Conservation (phyloP, 2,329 filamentous ascomycete genomes). For the Westerdykella aurantiaca region DNA sequence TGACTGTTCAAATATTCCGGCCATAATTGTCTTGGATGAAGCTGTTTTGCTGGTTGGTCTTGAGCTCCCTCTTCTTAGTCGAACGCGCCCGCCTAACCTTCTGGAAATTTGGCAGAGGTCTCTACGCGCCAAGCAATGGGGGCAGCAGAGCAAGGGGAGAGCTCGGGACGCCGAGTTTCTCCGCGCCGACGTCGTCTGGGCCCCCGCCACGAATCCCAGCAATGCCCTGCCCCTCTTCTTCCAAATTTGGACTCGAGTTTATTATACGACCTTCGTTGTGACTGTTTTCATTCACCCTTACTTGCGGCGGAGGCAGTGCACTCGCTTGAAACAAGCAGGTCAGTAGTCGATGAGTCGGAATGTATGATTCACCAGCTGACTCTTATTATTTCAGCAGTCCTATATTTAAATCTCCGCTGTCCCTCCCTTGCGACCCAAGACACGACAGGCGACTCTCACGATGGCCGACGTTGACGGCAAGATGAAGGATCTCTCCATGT, state of each 20-base stretch:
- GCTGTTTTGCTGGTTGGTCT: conserved; percentile 24
- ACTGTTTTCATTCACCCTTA: background rate
- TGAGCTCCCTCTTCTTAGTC: conserved; percentile 16
- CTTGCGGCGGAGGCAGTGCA: background rate
- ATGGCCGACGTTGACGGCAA: conserved; percentile 38
- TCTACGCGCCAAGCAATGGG: conserved; percentile 12
- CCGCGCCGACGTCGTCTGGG: background rate
- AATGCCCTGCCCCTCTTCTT: conserved; percentile 2
- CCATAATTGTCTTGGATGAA: conserved; percentile 54
- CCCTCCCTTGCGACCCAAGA: too few relatives aligned
- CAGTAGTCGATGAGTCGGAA: too few relatives aligned
- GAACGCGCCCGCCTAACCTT: conserved; percentile 11
- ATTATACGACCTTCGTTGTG: background rate
- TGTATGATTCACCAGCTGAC: too few relatives aligned
- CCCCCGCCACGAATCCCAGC: too few relatives aligned
- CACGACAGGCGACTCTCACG: conserved; percentile 1
- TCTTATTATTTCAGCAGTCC: too few relatives aligned
- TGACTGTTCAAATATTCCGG: conserved; percentile 92
- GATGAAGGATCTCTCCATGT: conserved; percentile 42
- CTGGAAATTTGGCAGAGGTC: conserved; percentile 18
- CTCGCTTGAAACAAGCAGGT: too few relatives aligned
- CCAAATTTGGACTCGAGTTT: conserved; percentile 15
- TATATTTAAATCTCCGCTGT: too few relatives aligned
- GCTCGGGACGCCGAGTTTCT: background rate
- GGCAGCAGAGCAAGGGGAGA: background rate